Base-by-base conservation (phyloP, 345 rosid species). In the Eucalyptus marginata region DNA sequence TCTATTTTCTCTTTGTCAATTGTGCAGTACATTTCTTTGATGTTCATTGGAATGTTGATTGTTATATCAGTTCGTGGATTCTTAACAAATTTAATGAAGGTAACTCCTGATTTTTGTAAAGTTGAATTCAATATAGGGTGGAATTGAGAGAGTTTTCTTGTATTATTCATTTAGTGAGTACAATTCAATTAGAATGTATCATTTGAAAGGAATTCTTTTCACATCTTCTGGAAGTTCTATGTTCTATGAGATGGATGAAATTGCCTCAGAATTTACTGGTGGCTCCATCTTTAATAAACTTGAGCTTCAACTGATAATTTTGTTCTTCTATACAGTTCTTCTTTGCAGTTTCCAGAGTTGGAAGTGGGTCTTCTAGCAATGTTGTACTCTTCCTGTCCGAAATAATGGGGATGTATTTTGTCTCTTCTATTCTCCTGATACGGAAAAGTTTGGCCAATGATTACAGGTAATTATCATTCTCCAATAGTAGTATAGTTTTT, bases 351-450 rank as follows among this genome's bases (percentile, higher is more conserved):
- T 98, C 99, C 71, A 95, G 99, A 90, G 98, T 94, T n/a, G 99
- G 99, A 88, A 96, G 99, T 93, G 99, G 99, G 91, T 98, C 99
- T 80, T 98, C 99, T 86, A 98, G 99, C 95, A 97, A 97, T 20
- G 98, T 97, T 88, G 99, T 98, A 68, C 99, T 96, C 58, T 98
- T 98, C 90, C 94, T 97, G 50, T 95, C 99, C 4, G 99, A 98
- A 92, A 98, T 97, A 83, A 98, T 98, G 99, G 99, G 99, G 90
- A 98, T 97, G 99, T 98, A 97, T 90, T 98, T 98, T 89, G 88
- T 98, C 59, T 98, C 99, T 52, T 98, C 99, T 51, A 98, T 96
- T 93, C 99, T 97, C 86, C 92, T 98, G 93, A 98, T 98, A 92
- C 93, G 99, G 90, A 98, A 98, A 95, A 97, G 99, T 92, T 95